Evolutionary conservation across 768 basidiomycete species (phyloP).

Genomic region (Suillus ampliporus): DNA sequence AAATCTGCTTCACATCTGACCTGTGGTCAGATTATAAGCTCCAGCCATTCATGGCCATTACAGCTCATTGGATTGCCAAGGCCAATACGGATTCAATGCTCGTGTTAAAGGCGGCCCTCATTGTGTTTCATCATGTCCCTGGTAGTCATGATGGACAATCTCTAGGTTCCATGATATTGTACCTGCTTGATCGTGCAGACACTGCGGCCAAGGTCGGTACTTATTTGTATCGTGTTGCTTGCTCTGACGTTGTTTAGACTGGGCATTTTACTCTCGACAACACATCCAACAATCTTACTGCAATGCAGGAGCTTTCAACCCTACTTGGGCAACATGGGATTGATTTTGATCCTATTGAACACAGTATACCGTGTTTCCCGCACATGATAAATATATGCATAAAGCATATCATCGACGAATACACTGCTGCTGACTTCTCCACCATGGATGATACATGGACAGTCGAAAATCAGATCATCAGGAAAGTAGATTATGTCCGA

Average conservation of each 20-base stretch:
- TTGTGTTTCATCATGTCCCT: conserved; percentile 5
- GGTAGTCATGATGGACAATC: too few relatives aligned
- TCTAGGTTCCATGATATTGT: too few relatives aligned
- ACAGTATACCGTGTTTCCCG: conserved; percentile 21
- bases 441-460: background rate
- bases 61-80: conserved; percentile 24
- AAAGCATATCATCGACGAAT: conserved; percentile 9
- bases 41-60: conserved; percentile 38
- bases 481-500: background rate
- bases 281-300: background rate
- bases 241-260: background rate
- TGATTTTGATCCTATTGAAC: conserved; percentile 14
- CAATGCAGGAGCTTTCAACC: background rate
- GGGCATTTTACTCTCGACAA: conserved; percentile 17
- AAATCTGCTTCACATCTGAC: conserved; percentile 36
- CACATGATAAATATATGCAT: conserved; percentile 23
- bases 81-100: background rate
- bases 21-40: conserved; percentile 39
- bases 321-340: conserved; percentile 6
- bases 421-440: background rate
- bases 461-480: background rate
- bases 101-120: conserved; percentile 11
- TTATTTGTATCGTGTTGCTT: too few relatives aligned
- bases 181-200: conserved; percentile 10
- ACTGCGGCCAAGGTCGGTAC: conserved; percentile 1